Evolutionary conservation across 2,329 filamentous ascomycete species (phyloP).

Genomic region (Paraconiothyrium sp.): DNA sequence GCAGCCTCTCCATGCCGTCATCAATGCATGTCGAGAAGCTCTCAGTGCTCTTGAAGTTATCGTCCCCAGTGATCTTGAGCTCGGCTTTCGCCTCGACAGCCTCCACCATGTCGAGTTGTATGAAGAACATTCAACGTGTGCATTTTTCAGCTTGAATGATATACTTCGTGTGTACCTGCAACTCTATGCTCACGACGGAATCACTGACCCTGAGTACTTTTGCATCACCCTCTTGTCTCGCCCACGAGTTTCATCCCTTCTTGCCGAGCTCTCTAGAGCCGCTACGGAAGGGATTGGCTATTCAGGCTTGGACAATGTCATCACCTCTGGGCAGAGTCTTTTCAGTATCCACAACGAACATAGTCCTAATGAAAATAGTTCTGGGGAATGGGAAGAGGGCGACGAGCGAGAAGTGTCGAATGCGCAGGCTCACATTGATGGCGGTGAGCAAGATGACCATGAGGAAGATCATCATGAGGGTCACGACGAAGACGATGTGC

Average conservation of each 20-base stretch:
- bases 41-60: constrained; percentile 65
- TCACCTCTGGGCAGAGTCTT: constrained; percentile 38
- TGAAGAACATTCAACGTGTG: constrained; percentile 43
- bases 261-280: constrained; percentile 62
- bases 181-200: constrained; percentile 68
- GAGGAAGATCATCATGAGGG: constrained; percentile 17
- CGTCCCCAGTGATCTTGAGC: constrained; percentile 62
- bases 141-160: constrained; percentile 52
- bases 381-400: constrained; percentile 30
- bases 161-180: constrained; percentile 68
- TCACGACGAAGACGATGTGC: constrained; percentile 2
- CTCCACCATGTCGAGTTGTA: constrained; percentile 51
- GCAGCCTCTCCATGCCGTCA: constrained; percentile 60
- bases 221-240: constrained; percentile 66
- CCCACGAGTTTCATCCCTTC: constrained; percentile 62
- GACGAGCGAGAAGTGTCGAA: constrained; percentile 18
- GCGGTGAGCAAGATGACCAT: not conserved
- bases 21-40: constrained; percentile 64
- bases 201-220: constrained; percentile 63
- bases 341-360: constrained; percentile 32
- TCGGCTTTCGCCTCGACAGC: constrained; percentile 53
- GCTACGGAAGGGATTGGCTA: constrained; percentile 67
- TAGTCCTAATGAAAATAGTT: constrained; percentile 30
- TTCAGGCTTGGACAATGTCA: constrained; percentile 54
- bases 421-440: not conserved